A percentile compares a stretch with the other conserved stretches of the same genome.
Evolutionary conservation across 305 asterid genomes (phyloP).

Genomic region (Petunia hybrid): DNA sequence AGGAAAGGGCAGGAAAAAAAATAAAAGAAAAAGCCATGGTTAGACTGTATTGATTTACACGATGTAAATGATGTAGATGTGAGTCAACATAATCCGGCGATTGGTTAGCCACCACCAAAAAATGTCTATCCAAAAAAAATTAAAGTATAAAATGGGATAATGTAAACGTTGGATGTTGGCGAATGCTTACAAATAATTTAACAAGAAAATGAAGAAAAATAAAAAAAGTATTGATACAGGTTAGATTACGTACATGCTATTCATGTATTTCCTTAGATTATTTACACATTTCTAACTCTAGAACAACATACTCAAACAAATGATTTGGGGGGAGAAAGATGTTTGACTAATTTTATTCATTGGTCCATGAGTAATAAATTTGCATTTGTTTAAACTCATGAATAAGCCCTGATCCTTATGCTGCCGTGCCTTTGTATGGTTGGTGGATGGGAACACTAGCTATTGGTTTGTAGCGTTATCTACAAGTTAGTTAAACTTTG

Average conservation of each 20-base stretch:
- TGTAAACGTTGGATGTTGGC: not conserved
- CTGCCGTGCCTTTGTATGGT: not conserved
- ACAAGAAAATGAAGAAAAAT: no score
- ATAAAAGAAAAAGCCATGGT: not conserved
- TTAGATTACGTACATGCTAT: no score
- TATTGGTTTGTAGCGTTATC: no score
- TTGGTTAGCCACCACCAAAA: not conserved
- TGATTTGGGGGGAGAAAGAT: not conserved
- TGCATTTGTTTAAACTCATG: not conserved
- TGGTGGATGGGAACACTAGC: no score
- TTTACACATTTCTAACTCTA: not conserved
- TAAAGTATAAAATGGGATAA: not conserved
- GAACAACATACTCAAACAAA: not conserved
- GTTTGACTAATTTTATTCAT: not conserved
- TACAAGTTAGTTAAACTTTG: no score
- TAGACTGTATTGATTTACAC: constrained; percentile 5
- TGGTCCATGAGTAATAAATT: not conserved
- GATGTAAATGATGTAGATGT: not conserved
- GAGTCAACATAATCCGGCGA: constrained; percentile 1
- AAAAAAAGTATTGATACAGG: no score
- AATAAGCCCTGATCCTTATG: not conserved
- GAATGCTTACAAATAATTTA: no score
- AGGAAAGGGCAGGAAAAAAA: not conserved
- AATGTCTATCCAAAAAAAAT: not conserved
- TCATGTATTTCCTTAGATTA: not conserved